Conservation (phyloP, 2,329 filamentous ascomycete species). For the Phoma sp. region DNA sequence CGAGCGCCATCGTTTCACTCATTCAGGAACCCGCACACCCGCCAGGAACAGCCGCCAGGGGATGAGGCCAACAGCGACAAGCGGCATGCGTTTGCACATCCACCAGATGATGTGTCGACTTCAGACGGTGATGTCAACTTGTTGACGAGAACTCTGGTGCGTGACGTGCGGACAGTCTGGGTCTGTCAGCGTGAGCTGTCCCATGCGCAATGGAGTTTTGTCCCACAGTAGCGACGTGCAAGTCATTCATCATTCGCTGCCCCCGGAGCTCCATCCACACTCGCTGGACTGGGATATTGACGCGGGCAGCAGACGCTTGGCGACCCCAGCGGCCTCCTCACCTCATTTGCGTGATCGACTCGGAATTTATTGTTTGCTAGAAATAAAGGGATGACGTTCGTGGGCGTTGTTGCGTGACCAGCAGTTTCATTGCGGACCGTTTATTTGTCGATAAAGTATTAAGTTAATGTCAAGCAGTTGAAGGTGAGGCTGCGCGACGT, state of each 20-base stretch:
- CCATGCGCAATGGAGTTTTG: conserved; percentile 3
- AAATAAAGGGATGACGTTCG: conserved; percentile 5
- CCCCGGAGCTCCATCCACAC: conserved; percentile 2
- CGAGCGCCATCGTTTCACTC: conserved; percentile 37
- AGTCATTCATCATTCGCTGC: conserved; percentile 7
- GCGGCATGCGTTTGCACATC: conserved; percentile 16
- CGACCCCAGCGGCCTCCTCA: conserved; percentile 13
- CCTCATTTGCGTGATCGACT: conserved; percentile 16
- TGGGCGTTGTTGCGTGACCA: conserved; percentile 1
- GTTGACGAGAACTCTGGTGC: conserved; percentile 1
- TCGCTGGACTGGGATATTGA: conserved; percentile 6
- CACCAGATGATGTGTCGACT: conserved; percentile 5
- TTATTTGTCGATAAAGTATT: neutral
- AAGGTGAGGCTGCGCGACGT: conserved; percentile 6
- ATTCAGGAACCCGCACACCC: conserved; percentile 31
- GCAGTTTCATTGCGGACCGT: neutral
- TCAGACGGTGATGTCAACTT: conserved; percentile 4
- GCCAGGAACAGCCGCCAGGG: conserved; percentile 24
- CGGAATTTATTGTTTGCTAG: conserved; percentile 9
- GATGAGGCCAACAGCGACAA: conserved; percentile 12
- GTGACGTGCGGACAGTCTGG: neutral
- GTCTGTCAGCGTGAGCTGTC: neutral
- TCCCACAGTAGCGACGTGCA: conserved; percentile 16
- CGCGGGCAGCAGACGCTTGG: conserved; percentile 9
- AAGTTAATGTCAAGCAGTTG: neutral